Conservation (phyloP, 2,329 filamentous ascomycete species). For the Penicillium decumbens region DNA sequence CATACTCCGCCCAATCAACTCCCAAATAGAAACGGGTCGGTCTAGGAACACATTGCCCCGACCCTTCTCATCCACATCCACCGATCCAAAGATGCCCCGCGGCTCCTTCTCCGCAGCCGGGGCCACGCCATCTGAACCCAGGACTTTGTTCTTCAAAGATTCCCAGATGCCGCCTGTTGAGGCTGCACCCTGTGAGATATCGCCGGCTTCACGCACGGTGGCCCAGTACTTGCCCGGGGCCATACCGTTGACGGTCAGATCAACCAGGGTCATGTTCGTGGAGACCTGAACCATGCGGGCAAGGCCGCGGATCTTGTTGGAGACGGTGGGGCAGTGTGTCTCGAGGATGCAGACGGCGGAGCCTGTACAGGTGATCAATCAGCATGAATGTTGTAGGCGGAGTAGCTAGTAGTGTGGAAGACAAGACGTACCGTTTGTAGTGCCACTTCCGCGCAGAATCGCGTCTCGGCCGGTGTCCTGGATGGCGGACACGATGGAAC, state of each 20-base stretch:
- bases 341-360: constrained; percentile 86
- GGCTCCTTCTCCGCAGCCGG: constrained; percentile 33
- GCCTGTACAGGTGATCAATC: constrained; percentile 20
- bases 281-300: constrained; percentile 91
- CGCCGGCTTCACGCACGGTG: constrained; percentile 77
- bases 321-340: constrained; percentile 61
- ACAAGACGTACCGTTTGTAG: constrained; percentile 63
- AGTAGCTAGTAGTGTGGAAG: constrained; percentile 4
- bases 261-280: constrained; percentile 71
- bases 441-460: constrained; percentile 83
- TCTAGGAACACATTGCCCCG: constrained; percentile 77
- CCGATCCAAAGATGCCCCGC: constrained; percentile 65
- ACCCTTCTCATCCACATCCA: constrained; percentile 71
- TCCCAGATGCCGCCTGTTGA: constrained; percentile 83
- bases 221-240: constrained; percentile 76
- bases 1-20: constrained; percentile 90
- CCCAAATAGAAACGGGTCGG: constrained; percentile 82
- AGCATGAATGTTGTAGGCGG: neutral
- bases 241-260: constrained; percentile 80
- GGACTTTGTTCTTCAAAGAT: constrained; percentile 43
- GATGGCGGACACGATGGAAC: constrained; percentile 81
- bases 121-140: constrained; percentile 25
- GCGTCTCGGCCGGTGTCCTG: constrained; percentile 88
- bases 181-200: constrained; percentile 76
- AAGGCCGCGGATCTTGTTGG: constrained; percentile 72